A percentile compares a stretch with the other conserved stretches of the same genome.
Conservation (phyloP, 345 rosid genomes). For the Bretschneidera sinensis region DNA sequence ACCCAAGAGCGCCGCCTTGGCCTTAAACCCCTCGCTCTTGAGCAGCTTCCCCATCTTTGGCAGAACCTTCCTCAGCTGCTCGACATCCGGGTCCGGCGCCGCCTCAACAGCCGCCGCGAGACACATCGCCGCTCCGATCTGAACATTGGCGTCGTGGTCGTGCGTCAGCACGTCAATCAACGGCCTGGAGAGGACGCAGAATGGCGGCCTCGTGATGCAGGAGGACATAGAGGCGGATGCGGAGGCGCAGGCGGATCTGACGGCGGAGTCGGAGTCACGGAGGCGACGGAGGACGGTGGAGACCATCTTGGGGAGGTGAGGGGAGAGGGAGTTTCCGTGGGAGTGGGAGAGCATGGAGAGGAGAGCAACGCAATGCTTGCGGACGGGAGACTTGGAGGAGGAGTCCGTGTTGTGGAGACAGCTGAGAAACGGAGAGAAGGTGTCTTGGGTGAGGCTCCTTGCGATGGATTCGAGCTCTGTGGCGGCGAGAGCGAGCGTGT, state of each 20-base stretch:
- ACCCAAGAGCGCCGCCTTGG: slow-evolving; percentile 62
- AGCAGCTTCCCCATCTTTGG: slow-evolving; percentile 68
- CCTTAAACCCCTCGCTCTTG: slow-evolving; percentile 67
- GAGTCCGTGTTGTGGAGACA: slow-evolving; percentile 79
- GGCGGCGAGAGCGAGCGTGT: slow-evolving; percentile 71
- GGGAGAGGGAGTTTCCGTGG: slow-evolving; percentile 68
- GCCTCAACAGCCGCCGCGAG: slow-evolving; percentile 70
- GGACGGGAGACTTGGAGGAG: slow-evolving; percentile 62
- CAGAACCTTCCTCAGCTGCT: slow-evolving; percentile 52
- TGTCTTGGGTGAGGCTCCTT: slow-evolving; percentile 40
- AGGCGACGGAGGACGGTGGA: slow-evolving; percentile 74
- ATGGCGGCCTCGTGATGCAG: slow-evolving; percentile 47
- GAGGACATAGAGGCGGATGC: slow-evolving; percentile 68
- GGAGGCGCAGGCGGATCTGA: slow-evolving; percentile 72
- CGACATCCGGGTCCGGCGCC: slow-evolving; percentile 58
- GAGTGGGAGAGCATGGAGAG: slow-evolving; percentile 69
- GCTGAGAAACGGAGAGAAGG: slow-evolving; percentile 62
- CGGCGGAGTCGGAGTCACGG: slow-evolving; percentile 79
- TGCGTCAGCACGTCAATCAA: slow-evolving; percentile 52
- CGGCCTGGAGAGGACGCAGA: slow-evolving; percentile 56
- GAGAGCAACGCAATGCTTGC: slow-evolving; percentile 73
- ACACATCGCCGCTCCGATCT: slow-evolving; percentile 82
- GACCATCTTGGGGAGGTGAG: slow-evolving; percentile 74
- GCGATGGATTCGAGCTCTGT: slow-evolving; percentile 86
- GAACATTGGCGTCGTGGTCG: slow-evolving; percentile 70